Evolutionary conservation across 306 rosid species (phyloP).

Genomic region (Inga oerstediana): DNA sequence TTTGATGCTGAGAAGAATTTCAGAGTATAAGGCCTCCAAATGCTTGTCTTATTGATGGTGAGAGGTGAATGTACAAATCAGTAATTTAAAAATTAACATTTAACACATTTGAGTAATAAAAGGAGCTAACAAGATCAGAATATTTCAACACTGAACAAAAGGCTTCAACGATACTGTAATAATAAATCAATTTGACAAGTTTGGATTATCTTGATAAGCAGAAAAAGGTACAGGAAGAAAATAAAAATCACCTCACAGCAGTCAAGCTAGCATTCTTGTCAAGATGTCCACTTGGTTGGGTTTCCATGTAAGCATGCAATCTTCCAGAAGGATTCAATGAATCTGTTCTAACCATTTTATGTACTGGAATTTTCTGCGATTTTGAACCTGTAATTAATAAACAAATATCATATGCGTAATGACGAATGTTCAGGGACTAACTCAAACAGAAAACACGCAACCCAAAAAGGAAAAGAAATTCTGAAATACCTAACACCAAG

Average conservation of each 20-base stretch:
- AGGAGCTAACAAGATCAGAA: neutral
- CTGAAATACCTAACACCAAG: conserved; percentile 46
- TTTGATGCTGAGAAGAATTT: neutral
- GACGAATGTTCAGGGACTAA: conserved; percentile 21
- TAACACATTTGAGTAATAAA: neutral
- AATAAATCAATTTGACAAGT: neutral
- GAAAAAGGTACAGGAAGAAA: conserved; percentile 17
- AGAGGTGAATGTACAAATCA: neutral
- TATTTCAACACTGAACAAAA: neutral
- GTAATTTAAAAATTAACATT: neutral
- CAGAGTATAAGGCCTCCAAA: neutral
- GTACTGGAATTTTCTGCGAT: conserved; percentile 76
- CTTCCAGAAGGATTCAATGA: conserved; percentile 89
- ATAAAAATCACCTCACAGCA: conserved; percentile 69
- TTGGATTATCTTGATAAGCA: neutral
- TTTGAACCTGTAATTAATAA: conserved; percentile 57
- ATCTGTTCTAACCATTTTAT: conserved; percentile 90
- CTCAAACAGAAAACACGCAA: conserved; percentile 26
- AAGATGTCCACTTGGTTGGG: conserved; percentile 45
- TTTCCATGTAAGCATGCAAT: conserved; percentile 78
- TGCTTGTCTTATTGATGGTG: neutral
- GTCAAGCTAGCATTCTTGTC: conserved; percentile 58
- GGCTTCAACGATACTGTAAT: neutral
- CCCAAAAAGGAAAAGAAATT: conserved; percentile 23
- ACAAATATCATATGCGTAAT: neutral